Evolutionary conservation across 2,329 filamentous ascomycete species (phyloP).

Genomic region (Trichoderma sp.): DNA sequence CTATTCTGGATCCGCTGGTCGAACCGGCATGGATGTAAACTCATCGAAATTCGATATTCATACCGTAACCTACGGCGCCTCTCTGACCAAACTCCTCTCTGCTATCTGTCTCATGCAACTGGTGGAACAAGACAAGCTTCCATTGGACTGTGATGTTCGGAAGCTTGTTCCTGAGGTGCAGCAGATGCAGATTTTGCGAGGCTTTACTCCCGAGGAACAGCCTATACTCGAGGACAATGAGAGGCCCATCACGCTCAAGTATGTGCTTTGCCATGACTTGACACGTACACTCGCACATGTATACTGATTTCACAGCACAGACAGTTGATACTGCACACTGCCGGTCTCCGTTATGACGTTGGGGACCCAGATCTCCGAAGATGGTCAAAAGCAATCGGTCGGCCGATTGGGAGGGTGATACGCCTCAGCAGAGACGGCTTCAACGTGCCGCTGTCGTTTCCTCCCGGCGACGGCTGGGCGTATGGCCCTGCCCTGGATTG

Average conservation of each 20-base stretch:
- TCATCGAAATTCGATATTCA: slow-evolving; percentile 35
- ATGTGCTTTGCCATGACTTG: slow-evolving; percentile 3
- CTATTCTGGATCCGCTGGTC: slow-evolving; percentile 41
- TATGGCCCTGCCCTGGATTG: slow-evolving; percentile 52
- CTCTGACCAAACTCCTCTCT: slow-evolving; percentile 48
- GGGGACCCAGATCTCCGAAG: slow-evolving; percentile 41
- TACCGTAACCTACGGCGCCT: slow-evolving; percentile 43
- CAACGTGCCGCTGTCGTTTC: slow-evolving; percentile 45
- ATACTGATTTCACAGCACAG: neutral
- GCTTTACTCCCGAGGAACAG: slow-evolving; percentile 37
- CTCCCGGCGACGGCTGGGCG: slow-evolving; percentile 50
- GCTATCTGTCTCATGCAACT: slow-evolving; percentile 42
- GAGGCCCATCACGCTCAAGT: slow-evolving; percentile 43
- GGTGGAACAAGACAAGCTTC: slow-evolving; percentile 38
- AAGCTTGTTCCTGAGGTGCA: slow-evolving; percentile 38
- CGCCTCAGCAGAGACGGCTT: slow-evolving; percentile 41
- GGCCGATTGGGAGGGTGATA: slow-evolving; percentile 33
- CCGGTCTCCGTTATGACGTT: slow-evolving; percentile 48
- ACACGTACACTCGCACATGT: too few relatives aligned
- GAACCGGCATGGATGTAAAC: slow-evolving; percentile 32
- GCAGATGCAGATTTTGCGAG: slow-evolving; percentile 38
- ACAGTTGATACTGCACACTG: slow-evolving; percentile 50
- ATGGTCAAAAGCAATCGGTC: slow-evolving; percentile 43
- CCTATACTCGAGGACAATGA: slow-evolving; percentile 42
- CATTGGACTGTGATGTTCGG: slow-evolving; percentile 42